Evolutionary conservation across 345 rosid genomes (phyloP).

Genomic region (Chamaenerion angustifolium): DNA sequence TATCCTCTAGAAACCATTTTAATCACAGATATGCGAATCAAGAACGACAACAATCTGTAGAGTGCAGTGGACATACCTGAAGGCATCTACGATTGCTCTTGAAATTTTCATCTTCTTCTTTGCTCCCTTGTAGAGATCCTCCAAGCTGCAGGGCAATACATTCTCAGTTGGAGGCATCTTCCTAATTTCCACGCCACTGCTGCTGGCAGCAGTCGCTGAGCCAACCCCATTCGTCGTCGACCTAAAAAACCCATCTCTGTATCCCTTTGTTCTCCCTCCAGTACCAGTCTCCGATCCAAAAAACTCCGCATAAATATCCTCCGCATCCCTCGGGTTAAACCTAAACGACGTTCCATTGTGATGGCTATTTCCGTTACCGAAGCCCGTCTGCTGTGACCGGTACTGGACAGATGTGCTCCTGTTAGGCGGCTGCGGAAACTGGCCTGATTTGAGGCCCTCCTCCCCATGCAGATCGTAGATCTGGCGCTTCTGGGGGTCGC

Average conservation of each 20-base stretch:
- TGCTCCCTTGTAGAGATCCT: conserved; percentile 74
- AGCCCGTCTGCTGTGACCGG: conserved; percentile 23
- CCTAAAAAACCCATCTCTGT: neutral
- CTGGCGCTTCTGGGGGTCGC: conserved; percentile 76
- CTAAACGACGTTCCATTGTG: conserved; percentile 23
- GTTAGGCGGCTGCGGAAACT: conserved; percentile 33
- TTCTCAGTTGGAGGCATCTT: conserved; percentile 56
- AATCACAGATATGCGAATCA: no score
- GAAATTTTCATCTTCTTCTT: conserved; percentile 69
- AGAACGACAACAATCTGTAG: no score
- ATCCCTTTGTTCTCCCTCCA: conserved; percentile 8
- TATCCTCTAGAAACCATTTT: no score
- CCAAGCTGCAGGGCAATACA: conserved; percentile 59
- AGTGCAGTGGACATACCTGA: conserved; percentile 34
- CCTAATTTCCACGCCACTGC: conserved; percentile 16
- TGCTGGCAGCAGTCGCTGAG: neutral
- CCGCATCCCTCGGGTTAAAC: conserved; percentile 61
- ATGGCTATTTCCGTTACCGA: conserved; percentile 5
- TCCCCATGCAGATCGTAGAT: conserved; percentile 92
- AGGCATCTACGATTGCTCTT: conserved; percentile 33
- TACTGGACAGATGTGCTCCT: conserved; percentile 11
- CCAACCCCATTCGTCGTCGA: neutral
- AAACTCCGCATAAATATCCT: conserved; percentile 67
- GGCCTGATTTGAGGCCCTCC: conserved; percentile 73
- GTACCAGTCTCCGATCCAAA: conserved; percentile 45